These are phyloP conservation scores for Guadua angustifolia DNA, from an alignment of 176 grass and related monocot species.

Conservation along the genomic window DNA sequence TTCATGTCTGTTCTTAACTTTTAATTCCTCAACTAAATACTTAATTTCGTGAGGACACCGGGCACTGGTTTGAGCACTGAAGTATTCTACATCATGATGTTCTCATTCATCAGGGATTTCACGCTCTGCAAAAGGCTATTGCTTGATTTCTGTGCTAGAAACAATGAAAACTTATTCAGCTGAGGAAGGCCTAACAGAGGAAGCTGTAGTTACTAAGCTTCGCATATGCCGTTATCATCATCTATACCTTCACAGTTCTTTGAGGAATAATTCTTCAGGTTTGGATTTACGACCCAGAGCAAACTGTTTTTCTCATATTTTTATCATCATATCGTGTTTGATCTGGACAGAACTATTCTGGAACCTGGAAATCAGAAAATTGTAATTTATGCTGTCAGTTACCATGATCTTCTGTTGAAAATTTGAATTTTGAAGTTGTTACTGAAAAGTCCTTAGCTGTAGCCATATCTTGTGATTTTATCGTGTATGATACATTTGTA, in stretches of 20 bases:
- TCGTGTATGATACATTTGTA: background rate
- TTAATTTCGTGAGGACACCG: background rate
- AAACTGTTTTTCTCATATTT: slow-evolving; percentile 9
- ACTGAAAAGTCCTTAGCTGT: background rate
- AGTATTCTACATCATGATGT: slow-evolving; percentile 34
- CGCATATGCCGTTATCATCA: slow-evolving; percentile 79
- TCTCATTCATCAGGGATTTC: slow-evolving; percentile 68
- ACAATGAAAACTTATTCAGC: slow-evolving; percentile 96
- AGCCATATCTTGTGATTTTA: background rate
- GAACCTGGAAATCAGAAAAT: slow-evolving; percentile 6
- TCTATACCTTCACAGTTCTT: slow-evolving; percentile 85
- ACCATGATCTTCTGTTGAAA: background rate
- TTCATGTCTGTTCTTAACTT: slow-evolving; percentile 15
- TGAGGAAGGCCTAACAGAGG: slow-evolving; percentile 94
- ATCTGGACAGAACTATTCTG: background rate
- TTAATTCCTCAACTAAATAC: slow-evolving; percentile 22
- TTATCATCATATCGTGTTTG: slow-evolving; percentile 22
- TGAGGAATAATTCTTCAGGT: slow-evolving; percentile 96
- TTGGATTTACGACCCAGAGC: slow-evolving; percentile 37
- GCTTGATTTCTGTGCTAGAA: slow-evolving; percentile 89
- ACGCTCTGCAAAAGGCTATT: slow-evolving; percentile 90
- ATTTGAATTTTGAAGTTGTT: background rate
- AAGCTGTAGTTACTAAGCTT: slow-evolving; percentile 87
- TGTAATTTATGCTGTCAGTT: no score
- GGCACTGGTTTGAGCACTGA: slow-evolving; percentile 27